Base-by-base conservation (phyloP, 2,329 filamentous ascomycete genomes). In the Penicillium thymicola region DNA sequence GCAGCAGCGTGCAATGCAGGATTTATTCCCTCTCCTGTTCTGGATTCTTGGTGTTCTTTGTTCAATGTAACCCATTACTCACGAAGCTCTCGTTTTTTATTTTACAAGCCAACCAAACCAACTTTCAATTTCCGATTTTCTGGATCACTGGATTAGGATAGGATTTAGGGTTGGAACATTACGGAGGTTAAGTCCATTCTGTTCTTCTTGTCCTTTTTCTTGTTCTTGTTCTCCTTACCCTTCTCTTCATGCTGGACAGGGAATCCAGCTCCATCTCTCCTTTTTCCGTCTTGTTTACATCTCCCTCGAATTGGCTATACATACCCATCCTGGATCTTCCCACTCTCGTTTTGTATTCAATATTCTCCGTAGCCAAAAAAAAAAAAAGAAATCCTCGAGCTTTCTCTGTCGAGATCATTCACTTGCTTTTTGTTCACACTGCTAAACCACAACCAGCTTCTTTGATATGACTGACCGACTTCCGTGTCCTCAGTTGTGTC, bases 31-130 rank as follows among this genome's bases (percentile, higher is more conserved):
- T 52, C 49, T 41, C 42, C 48, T 41, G 54, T 52, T 55, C 37
- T 51, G 48, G 41, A 55, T 55, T 43, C 11, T 42, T 56, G 48
- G 48, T 55, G 53, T 55, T 50, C 28, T 54, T 50, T 52, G 34
- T 56, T 52, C 18, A 52, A 42, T 56, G 54, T 56, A 56, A 55
- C 54, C 54, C 48, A 56, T 36, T 52, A 52, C 49, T 52, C 54
- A 56, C 34, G 54, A 56, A 41, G 34, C 34, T 46, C 48, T 46
- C 51, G 41, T 52, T 37, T 50, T 36, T 32, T 6, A 13, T 30
- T 13, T 21, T 34, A 30, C 51, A 47, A 37, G 43, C 51, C 51
- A 32, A 46, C 51, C 40, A 46, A 45, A 40, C 34, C 44, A 21
- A 49, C 37, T 16, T 48, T 36, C 45, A 41, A 54, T 27, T 34